Evolutionary conservation across 179 eudicot species (phyloP), one percentile per base, ranked within the genome.

Genomic region (Corrigiola litoralis): DNA sequence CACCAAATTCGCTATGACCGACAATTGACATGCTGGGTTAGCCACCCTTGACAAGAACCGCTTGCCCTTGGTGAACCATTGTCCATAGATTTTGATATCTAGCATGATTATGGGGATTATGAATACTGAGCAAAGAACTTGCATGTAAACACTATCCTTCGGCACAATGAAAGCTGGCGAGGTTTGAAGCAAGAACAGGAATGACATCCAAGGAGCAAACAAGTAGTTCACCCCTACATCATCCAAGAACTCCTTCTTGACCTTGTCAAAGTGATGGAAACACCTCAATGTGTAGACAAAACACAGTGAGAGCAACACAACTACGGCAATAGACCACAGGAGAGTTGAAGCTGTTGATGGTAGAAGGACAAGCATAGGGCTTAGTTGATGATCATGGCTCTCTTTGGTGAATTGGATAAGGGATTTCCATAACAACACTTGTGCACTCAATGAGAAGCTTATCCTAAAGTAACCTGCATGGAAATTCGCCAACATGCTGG

Each of bases 171-270:
- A 58, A 46, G 65, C 61, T 0, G 92, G 88, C 0, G 79, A 65
- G 0, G 86, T 70, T 67, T 77, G 86, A 12, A 83, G 82, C 56
- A 86, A 61, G 4, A 86, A 63, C 1, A 83, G 70, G 53, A 69
- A 70, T 2, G 88, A 81, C 41, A 81, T 83, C 78, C 82, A 83
- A 3, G 91, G 91, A 6, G 83, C 83, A 32, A 79, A 86, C 37
- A 86, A 45, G 71, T 79, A 86, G 73, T 86, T 83, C 1, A 79
- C 86, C 5, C 80, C 75, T 0, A 86, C 79, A 34, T 75, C 84
- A 76, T 83, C 77, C 13, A 69, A 16, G 57, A 79, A 86, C 71
- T 80, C 83, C 0, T 37, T 46, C 56, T 73, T 78, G 6, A 83
- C 79, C 55, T 46, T 74, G 14, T 75, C 71, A 12, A 65, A 75